A percentile compares a stretch with the other conserved stretches of the same genome.
These are phyloP conservation scores for Papiliotrema flavescens DNA, from an alignment of 1,284 basidiomycete species.

Conservation along the genomic window DNA sequence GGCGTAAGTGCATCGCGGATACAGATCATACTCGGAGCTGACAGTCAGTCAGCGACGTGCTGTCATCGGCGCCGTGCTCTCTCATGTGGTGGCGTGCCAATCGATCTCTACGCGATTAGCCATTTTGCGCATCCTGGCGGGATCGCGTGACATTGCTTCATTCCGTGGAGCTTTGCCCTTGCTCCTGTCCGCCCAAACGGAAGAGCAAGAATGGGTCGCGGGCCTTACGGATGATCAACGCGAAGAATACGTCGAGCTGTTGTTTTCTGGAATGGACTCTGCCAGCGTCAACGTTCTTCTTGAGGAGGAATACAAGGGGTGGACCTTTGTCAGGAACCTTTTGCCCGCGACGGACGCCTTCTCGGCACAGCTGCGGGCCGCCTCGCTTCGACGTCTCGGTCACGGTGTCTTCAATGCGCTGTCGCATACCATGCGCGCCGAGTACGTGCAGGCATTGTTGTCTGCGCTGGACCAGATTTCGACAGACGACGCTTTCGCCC, in stretches of 20 bases:
- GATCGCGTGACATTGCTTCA: constrained; percentile 64
- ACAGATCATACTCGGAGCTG: constrained; percentile 4
- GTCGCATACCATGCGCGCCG: constrained; percentile 20
- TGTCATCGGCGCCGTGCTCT: constrained; percentile 73
- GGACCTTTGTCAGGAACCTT: constrained; percentile 21
- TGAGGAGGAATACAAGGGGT: constrained; percentile 20
- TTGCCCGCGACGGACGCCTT: background rate
- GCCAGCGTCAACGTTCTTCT: constrained; percentile 20
- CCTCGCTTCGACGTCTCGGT: constrained; percentile 24
- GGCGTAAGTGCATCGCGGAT: constrained; percentile 53
- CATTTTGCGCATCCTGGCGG: constrained; percentile 60
- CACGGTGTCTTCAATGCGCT: constrained; percentile 35
- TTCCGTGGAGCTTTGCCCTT: constrained; percentile 61
- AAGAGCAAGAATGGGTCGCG: constrained; percentile 2
- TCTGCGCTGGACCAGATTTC: constrained; percentile 28
- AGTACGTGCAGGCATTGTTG: constrained; percentile 29
- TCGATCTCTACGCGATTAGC: constrained; percentile 55
- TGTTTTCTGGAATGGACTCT: constrained; percentile 15
- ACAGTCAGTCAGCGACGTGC: constrained; percentile 65
- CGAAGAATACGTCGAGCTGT: constrained; percentile 17
- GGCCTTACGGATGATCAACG: background rate
- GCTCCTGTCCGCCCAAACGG: constrained; percentile 43
- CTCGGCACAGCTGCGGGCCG: background rate
- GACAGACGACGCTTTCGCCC: constrained; percentile 26
- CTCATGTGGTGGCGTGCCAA: constrained; percentile 69